A percentile compares a stretch with the other conserved stretches of the same genome.
These are phyloP conservation scores for Cercophora samala DNA, from an alignment of 495 filamentous ascomycete species.

Conservation along the genomic window DNA sequence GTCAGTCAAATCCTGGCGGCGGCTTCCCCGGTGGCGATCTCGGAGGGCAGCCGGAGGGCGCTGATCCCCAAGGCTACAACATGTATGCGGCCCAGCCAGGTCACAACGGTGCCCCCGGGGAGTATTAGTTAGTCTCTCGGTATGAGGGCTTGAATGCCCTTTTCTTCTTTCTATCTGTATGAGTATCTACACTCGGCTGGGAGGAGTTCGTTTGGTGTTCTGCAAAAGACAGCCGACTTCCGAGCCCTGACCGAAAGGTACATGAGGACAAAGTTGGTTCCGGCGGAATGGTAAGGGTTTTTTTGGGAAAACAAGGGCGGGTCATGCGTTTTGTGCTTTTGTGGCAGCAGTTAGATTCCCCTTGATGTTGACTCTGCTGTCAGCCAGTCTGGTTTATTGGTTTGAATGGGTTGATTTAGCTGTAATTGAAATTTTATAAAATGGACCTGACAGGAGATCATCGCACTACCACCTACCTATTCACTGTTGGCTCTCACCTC, in stretches of 20 bases:
- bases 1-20: slow-evolving; percentile 47
- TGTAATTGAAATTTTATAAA: not conserved
- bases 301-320: slow-evolving; percentile 9
- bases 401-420: not conserved
- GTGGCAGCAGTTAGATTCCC: slow-evolving; percentile 7
- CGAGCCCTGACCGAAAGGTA: not conserved
- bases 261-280: slow-evolving; percentile 6
- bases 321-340: not conserved
- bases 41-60: slow-evolving; percentile 52
- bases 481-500: too few species aligned
- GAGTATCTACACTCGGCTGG: slow-evolving; percentile 14
- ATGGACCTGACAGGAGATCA: not conserved
- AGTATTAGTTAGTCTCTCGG: slow-evolving; percentile 31
- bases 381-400: not conserved
- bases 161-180: slow-evolving; percentile 11
- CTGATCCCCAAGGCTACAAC: slow-evolving; percentile 57
- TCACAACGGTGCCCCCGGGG: slow-evolving; percentile 65
- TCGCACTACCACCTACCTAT: too few species aligned
- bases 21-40: slow-evolving; percentile 58
- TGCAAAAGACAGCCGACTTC: slow-evolving; percentile 1
- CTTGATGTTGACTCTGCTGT: slow-evolving; percentile 2
- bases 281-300: not conserved
- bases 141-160: not conserved
- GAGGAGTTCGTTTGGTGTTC: slow-evolving; percentile 1
- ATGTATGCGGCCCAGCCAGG: slow-evolving; percentile 61